Evolutionary conservation across 176 grass and related monocot genomes (phyloP), one percentile per base, ranked within the genome.

Genomic region (Bonia amplexicaulis): DNA sequence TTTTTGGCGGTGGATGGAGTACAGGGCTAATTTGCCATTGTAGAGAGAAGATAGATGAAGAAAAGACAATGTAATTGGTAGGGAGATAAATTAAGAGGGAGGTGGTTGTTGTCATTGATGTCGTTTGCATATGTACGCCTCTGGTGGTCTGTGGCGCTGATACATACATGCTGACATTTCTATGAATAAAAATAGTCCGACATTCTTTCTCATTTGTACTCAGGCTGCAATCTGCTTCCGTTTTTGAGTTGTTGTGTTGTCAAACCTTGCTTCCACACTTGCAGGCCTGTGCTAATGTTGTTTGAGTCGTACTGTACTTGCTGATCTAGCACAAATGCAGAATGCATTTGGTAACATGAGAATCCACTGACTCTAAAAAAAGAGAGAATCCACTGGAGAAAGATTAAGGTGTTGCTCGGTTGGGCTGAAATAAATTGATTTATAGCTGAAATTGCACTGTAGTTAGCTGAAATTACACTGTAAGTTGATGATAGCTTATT

Each of bases 161-260:
- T 93, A 85, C 78, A 90, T 88, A 88, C 78, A 84, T 83, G 87
- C 91, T 96, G 78, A 82, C 89, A 90, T 92, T 91, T 93, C 62
- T 89, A 93, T 93, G 85, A 92, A 93, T 93, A 93, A 93, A 93
- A 87, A 89, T 81, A 89, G 79, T 23, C 64, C 76, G 66, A 74
- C 79, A 86, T 83, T 91, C 83, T 85, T 84, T 84, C 25, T 58
- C 19, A 51, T 83, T 80, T 84, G 46, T 59, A 2, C 37, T 76
- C 76, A 69, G 25, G 48, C 49, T 74, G 41, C 71, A 27, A 3
- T 64, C 41, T 48, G 54, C 80, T 62, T 71, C 41, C 15, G 12
- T n/a, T 62, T 22, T 3, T 82, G 40, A 20, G 26, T 11, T 54
- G 25, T 15, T 20, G 60, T 66, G 59, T 15, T 65, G 74, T 4